These are phyloP conservation scores for Fraxinus floribunda DNA, from an alignment of 305 asterid genomes.

Conservation along the genomic window DNA sequence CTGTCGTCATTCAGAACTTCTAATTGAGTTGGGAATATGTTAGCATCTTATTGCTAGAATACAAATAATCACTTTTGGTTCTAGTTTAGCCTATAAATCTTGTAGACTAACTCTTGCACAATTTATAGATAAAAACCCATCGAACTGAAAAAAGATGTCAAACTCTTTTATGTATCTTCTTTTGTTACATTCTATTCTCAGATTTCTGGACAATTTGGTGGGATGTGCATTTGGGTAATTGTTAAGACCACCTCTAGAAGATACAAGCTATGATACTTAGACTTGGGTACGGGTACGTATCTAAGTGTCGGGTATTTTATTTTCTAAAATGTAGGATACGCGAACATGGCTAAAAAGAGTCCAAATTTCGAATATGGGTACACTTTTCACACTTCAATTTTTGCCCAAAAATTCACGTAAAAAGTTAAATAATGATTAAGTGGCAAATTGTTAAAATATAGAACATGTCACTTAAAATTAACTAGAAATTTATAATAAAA, in stretches of 20 bases:
- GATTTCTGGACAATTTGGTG: background rate
- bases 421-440: no score
- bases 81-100: constrained; percentile 15
- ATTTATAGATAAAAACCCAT: background rate
- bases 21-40: constrained; percentile 4
- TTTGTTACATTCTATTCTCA: background rate
- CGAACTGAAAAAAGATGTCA: background rate
- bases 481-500: no score
- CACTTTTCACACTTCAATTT: no score
- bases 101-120: background rate
- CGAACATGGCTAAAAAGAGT: no score
- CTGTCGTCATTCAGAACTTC: background rate
- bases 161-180: background rate
- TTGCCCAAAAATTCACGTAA: no score
- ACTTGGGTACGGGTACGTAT: no score
- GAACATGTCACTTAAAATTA: no score
- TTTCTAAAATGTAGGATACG: no score
- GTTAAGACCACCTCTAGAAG: background rate
- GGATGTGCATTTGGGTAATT: background rate
- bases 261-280: background rate
- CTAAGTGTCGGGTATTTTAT: no score
- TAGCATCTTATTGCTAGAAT: constrained; percentile 7
- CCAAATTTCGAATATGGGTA: no score
- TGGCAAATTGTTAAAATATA: no score
- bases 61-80: background rate